Base-by-base conservation (phyloP, 768 basidiomycete genomes). In the Polyporus arcularius region DNA sequence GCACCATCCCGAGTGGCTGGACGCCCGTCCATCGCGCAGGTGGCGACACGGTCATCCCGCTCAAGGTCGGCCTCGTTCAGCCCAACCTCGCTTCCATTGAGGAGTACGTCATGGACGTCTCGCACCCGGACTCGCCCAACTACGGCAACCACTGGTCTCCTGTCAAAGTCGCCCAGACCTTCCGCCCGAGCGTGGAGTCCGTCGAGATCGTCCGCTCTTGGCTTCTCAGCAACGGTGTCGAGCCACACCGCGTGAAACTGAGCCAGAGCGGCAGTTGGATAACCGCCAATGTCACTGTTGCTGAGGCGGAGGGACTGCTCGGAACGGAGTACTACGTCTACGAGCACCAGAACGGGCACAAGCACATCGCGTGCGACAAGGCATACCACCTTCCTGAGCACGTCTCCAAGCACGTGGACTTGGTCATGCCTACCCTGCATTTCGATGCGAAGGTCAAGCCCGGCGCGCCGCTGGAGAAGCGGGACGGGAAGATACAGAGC, bases 361-460 rank as follows among this genome's bases (percentile, higher is more conserved):
- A 75, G 40, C 72, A 88, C 32, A 73, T 89, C 54, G 76, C 81
- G 84, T 60, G 86, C 86, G 15, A 83, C 80, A 52, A 80, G 3
- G 78, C 74, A 61, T 91, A 89, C 74, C 85, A 83, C 63, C 80
- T 91, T n/a, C 89, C 89, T 0, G 76, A 77, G 50, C 63, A 80
- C 57, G 71, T 90, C 53, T 77, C 84, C 59, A 71, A 76, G 8
- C 87, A 89, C 66, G 71, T 90, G 53, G 87, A 89, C 30, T 71
- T 90, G 32, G 76, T 90, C 35, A 86, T 87, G 57, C 89, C 89
- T 0, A 90, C 89, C 1, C 88, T 87, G 2, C 82, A 85, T 70
- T 90, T 90, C 65, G 75, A 77, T 50, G 35, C 28, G 52, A 26
- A n/a, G 41, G 30, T 31, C 14, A 40, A 5, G 28, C 40, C 16